Base-by-base conservation (phyloP, 2,329 filamentous ascomycete species). In the Fusarium chuoi region DNA sequence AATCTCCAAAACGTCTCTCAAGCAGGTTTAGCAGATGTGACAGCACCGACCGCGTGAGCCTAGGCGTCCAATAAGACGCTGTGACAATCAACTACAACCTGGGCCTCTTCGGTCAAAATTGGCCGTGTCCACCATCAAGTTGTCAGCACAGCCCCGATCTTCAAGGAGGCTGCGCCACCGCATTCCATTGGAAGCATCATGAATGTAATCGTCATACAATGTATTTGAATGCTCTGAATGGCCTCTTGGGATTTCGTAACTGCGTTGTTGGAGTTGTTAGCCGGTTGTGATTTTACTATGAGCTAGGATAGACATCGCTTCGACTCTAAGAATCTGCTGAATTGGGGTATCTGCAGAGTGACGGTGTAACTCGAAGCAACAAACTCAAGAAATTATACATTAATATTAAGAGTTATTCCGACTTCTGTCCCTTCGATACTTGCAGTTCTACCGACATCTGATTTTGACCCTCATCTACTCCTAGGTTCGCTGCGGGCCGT, bases 191-290 rank as follows among this genome's bases (percentile, higher is more conserved):
- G 5, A 13, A 6, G 4, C 1, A 5, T 7, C 0, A 3, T 33
- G 12, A 22, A 26, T 48, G 0, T 14, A 48, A 46, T n/a, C 55
- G 30, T 58, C 41, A 48, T 57, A 2, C 22, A 45, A 22, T 7
- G 3, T 2, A 3, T 7, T 15, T 4, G 0, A 2, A 17, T 11
- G 4, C 39, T 9, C 3, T 26, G 6, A 22, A 26, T 35, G 28
- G 10, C 18, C 7, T 44, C n/a, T 3, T 18, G 39, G 28, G 7
- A 35, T 26, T 9, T n/a, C n/a, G 18, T 22, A 6, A 14, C 12
- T 28, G 7, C 0, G 4, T 24, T 26, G 26, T 7, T 4, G 11
- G 24, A 20, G 4, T 5, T 9, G 3, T 26, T 26, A 5, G 18
- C 12, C 6, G 7, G 24, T 45, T 45, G 15, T 24, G 46, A 7